Evolutionary conservation across 176 grass and related monocot species (phyloP), one percentile per base, ranked within the genome.

Genomic region (Bonia amplexicaulis): DNA sequence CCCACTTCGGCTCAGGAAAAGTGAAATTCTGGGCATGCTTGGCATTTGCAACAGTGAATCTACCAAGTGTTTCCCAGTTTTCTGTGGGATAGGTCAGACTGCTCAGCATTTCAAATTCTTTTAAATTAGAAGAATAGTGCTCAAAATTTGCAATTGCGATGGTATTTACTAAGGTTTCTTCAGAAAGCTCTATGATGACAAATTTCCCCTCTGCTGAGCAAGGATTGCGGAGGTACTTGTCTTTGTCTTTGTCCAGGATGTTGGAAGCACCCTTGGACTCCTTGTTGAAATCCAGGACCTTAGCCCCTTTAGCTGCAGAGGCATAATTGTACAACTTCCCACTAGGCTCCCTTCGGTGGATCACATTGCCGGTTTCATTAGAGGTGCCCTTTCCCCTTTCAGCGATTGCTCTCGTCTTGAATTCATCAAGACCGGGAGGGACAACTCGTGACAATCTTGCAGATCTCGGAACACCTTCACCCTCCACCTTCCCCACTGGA

Each of bases 271-370:
- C 97, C 75, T 99, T 99, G 69, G 92, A 92, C 86, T 99, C 97
- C 90, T 92, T 99, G 67, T 99, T 99, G 65, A 89, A 92, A 73
- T 89, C 90, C 49, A 99, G 71, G 13, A 99, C 60, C 85, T 99
- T 99, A 61, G 93, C 91, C 9, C 93, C 93, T 92, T 94, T 96
- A 78, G 89, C 88, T 11, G 88, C 76, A 4, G 97, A 90, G 20
- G 97, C 97, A 19, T 99, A 99, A 79, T 99, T 99, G 80, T 99
- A 96, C 71, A 96, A 81, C 77, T 91, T 95, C 47, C 97, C 97
- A 83, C 92, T 88, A 58, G 93, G 97, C 63, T 99, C 97, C 75
- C 90, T 85, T 73, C 91, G 84, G 68, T 93, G 97, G 74, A 99
- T 90, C 6, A 99, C 86, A 88, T 60, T 90, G 57, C 90, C 82